Conservation (phyloP, 2,329 filamentous ascomycete genomes). For the Cadophora malorum region DNA sequence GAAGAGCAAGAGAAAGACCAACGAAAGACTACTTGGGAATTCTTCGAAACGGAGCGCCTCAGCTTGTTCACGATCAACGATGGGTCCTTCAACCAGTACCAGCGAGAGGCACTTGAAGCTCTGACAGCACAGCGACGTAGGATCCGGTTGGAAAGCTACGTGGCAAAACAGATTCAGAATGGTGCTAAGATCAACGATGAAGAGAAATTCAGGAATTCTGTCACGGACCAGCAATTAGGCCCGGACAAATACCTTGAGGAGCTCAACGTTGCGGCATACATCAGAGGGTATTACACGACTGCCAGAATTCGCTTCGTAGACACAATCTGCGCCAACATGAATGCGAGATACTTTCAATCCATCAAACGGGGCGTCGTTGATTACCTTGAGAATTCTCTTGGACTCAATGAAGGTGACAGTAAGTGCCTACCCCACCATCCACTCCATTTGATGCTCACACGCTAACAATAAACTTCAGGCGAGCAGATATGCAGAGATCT, state of each 20-base stretch:
- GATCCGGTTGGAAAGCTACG: conserved; percentile 54
- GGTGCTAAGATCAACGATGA: conserved; percentile 1
- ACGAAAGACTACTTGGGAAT: not conserved
- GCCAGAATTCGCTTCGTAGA: conserved; percentile 71
- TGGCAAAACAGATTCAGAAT: conserved; percentile 19
- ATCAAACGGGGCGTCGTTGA: conserved; percentile 17
- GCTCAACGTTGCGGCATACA: conserved; percentile 65
- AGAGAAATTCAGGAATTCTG: conserved; percentile 14
- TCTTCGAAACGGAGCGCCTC: conserved; percentile 31
- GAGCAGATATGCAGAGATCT: conserved; percentile 3
- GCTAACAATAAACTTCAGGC: not conserved
- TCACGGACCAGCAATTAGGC: conserved; percentile 48
- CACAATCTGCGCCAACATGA: conserved; percentile 32
- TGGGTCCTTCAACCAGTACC: conserved; percentile 53
- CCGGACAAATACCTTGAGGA: conserved; percentile 65
- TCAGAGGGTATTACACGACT: conserved; percentile 73
- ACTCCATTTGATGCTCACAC: not conserved
- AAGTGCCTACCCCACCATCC: not conserved
- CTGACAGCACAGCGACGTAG: conserved; percentile 57
- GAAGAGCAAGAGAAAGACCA: conserved; percentile 20
- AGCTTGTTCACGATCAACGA: conserved; percentile 32
- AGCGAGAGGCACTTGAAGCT: conserved; percentile 53
- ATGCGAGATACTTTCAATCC: conserved; percentile 14
- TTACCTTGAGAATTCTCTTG: conserved; percentile 19
- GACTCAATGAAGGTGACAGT: conserved; percentile 13